Evolutionary conservation across 257 asterid genomes (phyloP), one percentile per base, ranked within the genome.

Genomic region (Coffea canephora): DNA sequence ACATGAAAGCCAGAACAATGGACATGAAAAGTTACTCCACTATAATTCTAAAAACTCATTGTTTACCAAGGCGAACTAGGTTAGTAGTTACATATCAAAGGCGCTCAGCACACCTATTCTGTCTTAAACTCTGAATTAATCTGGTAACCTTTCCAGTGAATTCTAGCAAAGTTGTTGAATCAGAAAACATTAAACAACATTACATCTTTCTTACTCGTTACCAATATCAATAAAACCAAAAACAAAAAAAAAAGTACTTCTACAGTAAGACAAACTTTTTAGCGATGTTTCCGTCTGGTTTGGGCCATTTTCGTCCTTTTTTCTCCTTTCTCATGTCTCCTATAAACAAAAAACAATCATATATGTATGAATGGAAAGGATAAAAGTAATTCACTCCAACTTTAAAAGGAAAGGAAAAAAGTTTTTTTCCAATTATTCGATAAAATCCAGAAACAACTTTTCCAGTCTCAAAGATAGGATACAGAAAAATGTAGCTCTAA

Each of bases 231-330:
- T n/a, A 19, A 46, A 31, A 57, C 64, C 46, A 21, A 45, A 36
- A 59, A 41, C 23, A 11, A 62, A 59, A 39, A 39, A 39, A 21
- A 31, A 27, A n/a, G 39, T 76, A 25, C 79, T 62, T 34, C 66
- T 11, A 46, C 9, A 61, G 72, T 57, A 59, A 46, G 65, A 61
- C 79, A 41, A 31, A 62, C 79, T 67, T 76, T 76, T 27, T 45
- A 21, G 46, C 3, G 46, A 16, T 45, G 48, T 49, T 25, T 76
- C 72, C 72, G 18, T 16, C 34, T 64, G 9, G 0, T 45, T 76
- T 76, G 49, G 73, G 25, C 31, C 48, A 7, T 45, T 64, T 76
- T 45, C 43, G 25, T 45, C 79, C 79, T 41, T 39, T 45, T 45
- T 64, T 64, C 64, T 64, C 62, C 79, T 8, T 49, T 31, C 46